Evolutionary conservation across 1,139 yeast genomes (phyloP), one percentile per base, ranked within the genome.

Genomic region (Yamadazyma triangularis): DNA sequence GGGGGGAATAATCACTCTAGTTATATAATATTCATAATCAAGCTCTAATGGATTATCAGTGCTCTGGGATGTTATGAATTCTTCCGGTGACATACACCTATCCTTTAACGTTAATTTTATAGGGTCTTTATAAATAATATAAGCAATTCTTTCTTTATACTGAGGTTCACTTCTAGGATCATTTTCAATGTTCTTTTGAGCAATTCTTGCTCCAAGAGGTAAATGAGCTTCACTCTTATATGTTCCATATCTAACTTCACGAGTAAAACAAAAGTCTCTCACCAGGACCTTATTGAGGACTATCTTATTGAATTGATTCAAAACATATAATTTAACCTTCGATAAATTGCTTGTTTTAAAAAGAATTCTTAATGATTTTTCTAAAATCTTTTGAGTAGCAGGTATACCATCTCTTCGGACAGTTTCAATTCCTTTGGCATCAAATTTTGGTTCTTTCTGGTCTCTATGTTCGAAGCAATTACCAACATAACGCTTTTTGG

Each of bases 341-440:
- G 95, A 79, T 11, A 91, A 51, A 49, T 91, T 88, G 24, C 69
- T 62, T 0, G 89, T 76, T 14, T 81, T 82, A 51, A 91, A 91
- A 4, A 91, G 56, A 1, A 78, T 64, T 25, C 82, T 62, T 8
- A 91, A 56, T 0, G 84, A 60, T 38, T 75, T 74, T 40, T 86
- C 95, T 15, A 86, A 79, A 25, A 91, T 78, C 46, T 82, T 82
- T 55, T 77, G 94, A 44, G 85, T 95, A 0, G 95, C 95, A 0
- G 95, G 95, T 12, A 89, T 83, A 0, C 96, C 97, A 56, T 91
- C 98, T 42, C 98, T 64, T 38, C 98, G 57, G 0, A 91, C 84
- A 0, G 97, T 91, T 53, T 91, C 98, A 12, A 87, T 88, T 1
- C 98, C 98, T 47, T 91, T 91, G 3, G 98, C 96, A 60, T 91